These are phyloP conservation scores for Teratosphaeria pseudoeucalypti DNA, from an alignment of 2,329 filamentous ascomycete species.

Conservation along the genomic window DNA sequence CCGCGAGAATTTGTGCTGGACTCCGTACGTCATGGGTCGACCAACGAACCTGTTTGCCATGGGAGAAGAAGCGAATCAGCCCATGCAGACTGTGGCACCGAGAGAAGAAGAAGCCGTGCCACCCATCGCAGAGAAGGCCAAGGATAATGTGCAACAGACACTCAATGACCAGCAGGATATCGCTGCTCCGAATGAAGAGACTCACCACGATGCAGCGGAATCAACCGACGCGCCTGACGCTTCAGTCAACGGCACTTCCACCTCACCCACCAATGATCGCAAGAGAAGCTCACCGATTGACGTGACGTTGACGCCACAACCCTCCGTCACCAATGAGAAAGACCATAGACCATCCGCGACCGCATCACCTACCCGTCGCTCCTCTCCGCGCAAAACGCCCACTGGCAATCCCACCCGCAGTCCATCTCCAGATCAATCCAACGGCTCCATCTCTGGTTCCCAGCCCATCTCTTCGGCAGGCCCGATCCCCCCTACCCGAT, in stretches of 20 bases:
- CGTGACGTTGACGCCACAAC: slow-evolving; percentile 19
- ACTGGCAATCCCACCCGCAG: slow-evolving; percentile 14
- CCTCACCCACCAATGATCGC: background rate
- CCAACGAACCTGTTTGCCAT: slow-evolving; percentile 27
- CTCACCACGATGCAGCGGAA: slow-evolving; percentile 5
- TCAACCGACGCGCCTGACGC: slow-evolving; percentile 13
- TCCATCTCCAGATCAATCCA: slow-evolving; percentile 12
- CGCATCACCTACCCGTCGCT: slow-evolving; percentile 6
- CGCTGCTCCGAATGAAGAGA: background rate
- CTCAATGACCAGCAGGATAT: slow-evolving; percentile 8
- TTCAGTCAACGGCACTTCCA: slow-evolving; percentile 11
- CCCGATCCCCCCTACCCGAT: slow-evolving; percentile 58
- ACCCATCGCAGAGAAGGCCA: slow-evolving; percentile 30
- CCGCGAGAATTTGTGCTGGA: slow-evolving; percentile 76
- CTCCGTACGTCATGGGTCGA: slow-evolving; percentile 91
- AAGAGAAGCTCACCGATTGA: background rate
- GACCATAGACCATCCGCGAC: slow-evolving; percentile 17
- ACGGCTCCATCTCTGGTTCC: slow-evolving; percentile 13
- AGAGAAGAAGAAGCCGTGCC: slow-evolving; percentile 56
- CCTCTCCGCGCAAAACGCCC: slow-evolving; percentile 23
- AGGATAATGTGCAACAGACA: slow-evolving; percentile 35
- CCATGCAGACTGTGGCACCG: slow-evolving; percentile 72
- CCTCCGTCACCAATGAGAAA: slow-evolving; percentile 10
- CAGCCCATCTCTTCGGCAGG: slow-evolving; percentile 20
- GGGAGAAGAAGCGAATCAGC: slow-evolving; percentile 27